Evolutionary conservation across 148 eudicot species (phyloP), one percentile per base, ranked within the genome.

Genomic region (Dianthus caryophyllus): DNA sequence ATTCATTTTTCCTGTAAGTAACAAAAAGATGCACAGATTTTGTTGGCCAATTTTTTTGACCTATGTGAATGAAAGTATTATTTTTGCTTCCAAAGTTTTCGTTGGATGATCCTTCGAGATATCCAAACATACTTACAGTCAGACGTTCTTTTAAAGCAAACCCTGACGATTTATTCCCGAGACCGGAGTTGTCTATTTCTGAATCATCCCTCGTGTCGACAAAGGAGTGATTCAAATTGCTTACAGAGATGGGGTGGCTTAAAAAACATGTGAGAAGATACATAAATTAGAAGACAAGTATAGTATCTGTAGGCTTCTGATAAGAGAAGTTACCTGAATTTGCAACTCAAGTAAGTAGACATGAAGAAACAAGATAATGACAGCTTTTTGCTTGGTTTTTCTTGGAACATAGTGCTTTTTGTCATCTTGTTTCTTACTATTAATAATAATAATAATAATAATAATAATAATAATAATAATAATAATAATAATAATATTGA

Each of bases 1-100:
- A 69, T 76, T 66, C 62, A 65, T 71, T 66, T 50, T 65, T 59
- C 65, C 47, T 71, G 71, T 70, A 71, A 76, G 71, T 76, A 76
- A 70, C 47, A 21, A 44, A 20, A 49, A 59, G 6, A 53, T 24
- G 47, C 72, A 67, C 30, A 50, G 50, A 27, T 74, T 67, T 67
- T 61, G 66, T 52, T 60, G 59, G n/a, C 43, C 54, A 25, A 20
- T 46, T 48, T 39, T 36, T 33, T 56, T 58, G 59, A 43, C 12
- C 24, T 44, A 41, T 50, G 47, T 64, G 75, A 66, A 66, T 67
- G 44, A 61, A 61, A 39, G 47, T 61, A 30, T 30, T n/a, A n/a
- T n/a, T n/a, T n/a, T 22, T 24, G 30, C 29, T 61, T 59, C n/a
- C n/a, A n/a, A n/a, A n/a, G n/a, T n/a, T n/a, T n/a, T n/a, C n/a